Base-by-base conservation (phyloP, 2,329 filamentous ascomycete genomes). In the Thermochaetoides dissita region DNA sequence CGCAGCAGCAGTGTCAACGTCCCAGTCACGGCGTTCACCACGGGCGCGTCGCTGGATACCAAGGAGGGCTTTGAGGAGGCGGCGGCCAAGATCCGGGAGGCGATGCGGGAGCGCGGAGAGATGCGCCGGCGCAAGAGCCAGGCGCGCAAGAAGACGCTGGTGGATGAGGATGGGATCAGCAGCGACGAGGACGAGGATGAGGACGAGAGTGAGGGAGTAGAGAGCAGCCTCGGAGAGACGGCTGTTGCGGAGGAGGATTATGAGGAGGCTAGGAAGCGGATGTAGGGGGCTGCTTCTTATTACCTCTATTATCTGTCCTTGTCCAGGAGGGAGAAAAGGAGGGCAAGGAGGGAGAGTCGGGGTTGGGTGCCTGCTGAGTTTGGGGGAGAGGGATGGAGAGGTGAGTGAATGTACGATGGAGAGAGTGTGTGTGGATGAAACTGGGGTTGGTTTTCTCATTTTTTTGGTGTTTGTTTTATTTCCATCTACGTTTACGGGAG, bases 51-150 rank as follows among this genome's bases (percentile, higher is more conserved):
- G 17, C 61, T 81, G 41, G 72, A 85, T 53, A 74, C 74, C 2
- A 74, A 78, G 38, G 81, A 76, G 38, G 78, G 81, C 2, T 76
- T 94, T 47, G 81, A 89, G 42, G 81, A 93, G 61, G 85, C 94
- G 2, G 87, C 76, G 56, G 75, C 76, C 60, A 86, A 83, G 65
- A 87, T 96, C 51, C 73, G 84, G 41, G 82, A 79, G 51, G 86
- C 86, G 5, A 94, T 96, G 84, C 68, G 72, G 52, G 80, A 87
- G 59, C 65, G 84, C n/a, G 80, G 81, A 3, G 72, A 79, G 57
- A 58, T 72, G 46, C 60, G 70, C 49, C 69, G 83, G 50, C 61
- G 65, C 51, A 72, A 67, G 66, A 76, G 68, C 49, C 59, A 55
- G 49, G 50, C 42, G 49, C 59, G 40, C 47, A 61, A 6, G 57